Evolutionary conservation across 305 asterid genomes (phyloP).

Genomic region (Solanum hybrid): DNA sequence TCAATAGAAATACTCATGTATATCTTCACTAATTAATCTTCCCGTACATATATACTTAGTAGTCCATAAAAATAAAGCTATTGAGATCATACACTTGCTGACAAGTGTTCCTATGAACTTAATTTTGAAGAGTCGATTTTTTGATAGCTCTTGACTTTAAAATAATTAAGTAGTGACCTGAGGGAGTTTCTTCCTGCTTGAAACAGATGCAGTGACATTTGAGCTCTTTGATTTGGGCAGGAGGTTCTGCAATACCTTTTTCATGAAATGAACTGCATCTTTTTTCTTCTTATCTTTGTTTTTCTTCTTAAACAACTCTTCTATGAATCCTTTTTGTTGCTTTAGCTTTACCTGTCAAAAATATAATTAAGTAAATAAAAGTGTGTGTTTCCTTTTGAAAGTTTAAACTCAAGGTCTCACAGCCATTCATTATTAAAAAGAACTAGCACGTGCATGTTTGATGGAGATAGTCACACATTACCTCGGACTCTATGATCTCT

Average conservation of each 20-base stretch:
- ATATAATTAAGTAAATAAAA: background rate
- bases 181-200: slow-evolving; percentile 47
- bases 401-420: background rate
- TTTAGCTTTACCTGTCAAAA: slow-evolving; percentile 12
- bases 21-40: too few species aligned
- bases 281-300: slow-evolving; percentile 21
- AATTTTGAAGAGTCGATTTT: too few species aligned
- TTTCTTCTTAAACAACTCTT: slow-evolving; percentile 40
- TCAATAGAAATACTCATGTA: too few species aligned
- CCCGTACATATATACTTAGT: too few species aligned
- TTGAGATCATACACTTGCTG: background rate
- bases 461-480: background rate
- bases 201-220: background rate
- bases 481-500: slow-evolving; percentile 16
- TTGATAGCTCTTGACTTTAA: background rate
- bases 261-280: slow-evolving; percentile 32
- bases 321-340: slow-evolving; percentile 45
- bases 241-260: slow-evolving; percentile 53
- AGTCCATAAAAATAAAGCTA: background rate
- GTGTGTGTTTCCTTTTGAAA: background rate
- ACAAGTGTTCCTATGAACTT: too few species aligned
- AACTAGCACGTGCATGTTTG: background rate
- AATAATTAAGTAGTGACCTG: slow-evolving; percentile 39
- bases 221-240: slow-evolving; percentile 29
- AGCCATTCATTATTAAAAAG: background rate